phyloP scores from a whole-genome alignment of 331 rosid species.

The Rosa hybrid region DNA sequence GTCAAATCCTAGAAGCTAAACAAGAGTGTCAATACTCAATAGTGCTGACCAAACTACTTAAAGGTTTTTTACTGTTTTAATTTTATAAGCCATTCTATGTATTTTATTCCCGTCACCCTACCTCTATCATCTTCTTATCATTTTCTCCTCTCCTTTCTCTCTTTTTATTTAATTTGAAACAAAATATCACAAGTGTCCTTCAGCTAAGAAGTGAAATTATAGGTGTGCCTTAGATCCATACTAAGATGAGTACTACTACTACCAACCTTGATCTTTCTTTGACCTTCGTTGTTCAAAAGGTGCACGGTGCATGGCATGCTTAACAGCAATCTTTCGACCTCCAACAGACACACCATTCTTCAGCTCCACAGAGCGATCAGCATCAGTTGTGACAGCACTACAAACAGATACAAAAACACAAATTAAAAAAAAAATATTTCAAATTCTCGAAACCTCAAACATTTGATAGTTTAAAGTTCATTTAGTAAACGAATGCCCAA shows the following conservation, averaged over 20 bases:
- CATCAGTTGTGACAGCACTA: conserved; percentile 89
- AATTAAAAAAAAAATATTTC: neutral
- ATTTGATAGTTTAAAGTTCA: neutral
- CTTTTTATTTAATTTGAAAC: neutral
- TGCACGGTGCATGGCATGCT: conserved; percentile 89
- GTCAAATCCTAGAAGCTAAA: neutral
- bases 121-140: neutral
- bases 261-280: conserved; percentile 71
- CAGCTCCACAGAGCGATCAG: conserved; percentile 75
- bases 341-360: conserved; percentile 71
- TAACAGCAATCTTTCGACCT: conserved; percentile 74
- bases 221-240: conserved; percentile 10
- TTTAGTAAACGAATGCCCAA: neutral
- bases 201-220: conserved; percentile 2
- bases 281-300: conserved; percentile 63
- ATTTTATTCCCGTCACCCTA: neutral
- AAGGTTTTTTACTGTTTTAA: neutral
- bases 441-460: neutral
- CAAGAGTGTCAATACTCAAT: neutral
- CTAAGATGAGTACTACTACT: conserved; percentile 7
- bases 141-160: neutral
- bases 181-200: conserved; percentile 4
- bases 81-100: neutral
- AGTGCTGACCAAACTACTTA: neutral
- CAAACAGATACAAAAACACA: conserved; percentile 34